A percentile compares a stretch with the other conserved stretches of the same genome.
Evolutionary conservation across 1,284 basidiomycete genomes (phyloP).

Genomic region (Entoloma clypeatum): DNA sequence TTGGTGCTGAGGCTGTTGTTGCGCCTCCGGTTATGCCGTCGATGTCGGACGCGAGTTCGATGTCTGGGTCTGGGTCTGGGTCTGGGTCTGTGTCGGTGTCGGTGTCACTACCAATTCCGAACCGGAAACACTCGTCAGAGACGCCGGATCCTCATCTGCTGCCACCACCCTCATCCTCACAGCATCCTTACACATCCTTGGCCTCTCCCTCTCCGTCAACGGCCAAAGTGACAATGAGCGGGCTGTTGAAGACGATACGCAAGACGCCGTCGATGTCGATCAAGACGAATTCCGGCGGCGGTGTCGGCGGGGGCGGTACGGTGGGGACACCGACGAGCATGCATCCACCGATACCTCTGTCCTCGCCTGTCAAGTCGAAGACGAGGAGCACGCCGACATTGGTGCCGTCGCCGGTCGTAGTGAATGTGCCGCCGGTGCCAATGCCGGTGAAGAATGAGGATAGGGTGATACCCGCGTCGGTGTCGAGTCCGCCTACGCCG

Average conservation of each 20-base stretch:
- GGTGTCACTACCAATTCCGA: conserved; percentile 16
- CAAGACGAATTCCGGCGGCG: conserved; percentile 5
- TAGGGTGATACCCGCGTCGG: background rate
- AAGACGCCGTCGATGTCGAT: conserved; percentile 21
- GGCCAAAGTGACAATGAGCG: conserved; percentile 12
- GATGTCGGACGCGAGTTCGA: background rate
- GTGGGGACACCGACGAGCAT: conserved; percentile 4
- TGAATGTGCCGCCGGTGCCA: background rate
- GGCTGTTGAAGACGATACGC: conserved; percentile 20
- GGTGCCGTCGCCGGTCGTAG: too few species aligned
- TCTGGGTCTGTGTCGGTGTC: background rate
- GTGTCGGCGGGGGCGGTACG: conserved; percentile 1
- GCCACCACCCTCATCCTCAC: conserved; percentile 10
- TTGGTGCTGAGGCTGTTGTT: background rate
- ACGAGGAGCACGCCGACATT: conserved; percentile 3
- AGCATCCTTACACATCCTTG: conserved; percentile 13
- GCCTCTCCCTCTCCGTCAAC: conserved; percentile 1
- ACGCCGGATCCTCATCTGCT: conserved; percentile 17
- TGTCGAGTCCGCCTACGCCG: background rate
- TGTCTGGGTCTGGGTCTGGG: background rate
- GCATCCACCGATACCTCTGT: background rate
- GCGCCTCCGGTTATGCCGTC: background rate
- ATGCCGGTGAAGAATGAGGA: background rate
- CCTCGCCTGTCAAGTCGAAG: background rate
- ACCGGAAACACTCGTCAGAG: conserved; percentile 11